Evolutionary conservation across 192 early-diverging fungal genomes (phyloP), one percentile per base, ranked within the genome.

Genomic region (Backusella luteola): DNA sequence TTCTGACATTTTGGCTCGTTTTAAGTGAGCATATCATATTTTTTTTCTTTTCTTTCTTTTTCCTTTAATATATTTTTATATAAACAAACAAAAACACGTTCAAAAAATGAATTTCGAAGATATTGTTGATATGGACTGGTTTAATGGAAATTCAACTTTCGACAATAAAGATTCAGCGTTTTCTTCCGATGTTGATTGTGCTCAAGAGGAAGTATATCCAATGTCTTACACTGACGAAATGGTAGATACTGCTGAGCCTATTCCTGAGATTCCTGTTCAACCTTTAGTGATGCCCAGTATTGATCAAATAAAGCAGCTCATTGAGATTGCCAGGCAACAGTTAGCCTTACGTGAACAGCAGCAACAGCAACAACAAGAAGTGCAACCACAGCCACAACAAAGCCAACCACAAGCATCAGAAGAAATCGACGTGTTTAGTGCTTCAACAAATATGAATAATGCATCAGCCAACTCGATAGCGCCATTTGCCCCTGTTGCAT

Each of bases 301-400:
- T 17, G 80, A 81, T 11, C 80, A 81, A 49, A 81, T 81, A 35
- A 81, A 77, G 34, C 80, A 78, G 21, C 73, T 81, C 9, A 81
- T 81, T 75, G 80, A 81, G 53, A 44, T 77, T 9, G 80, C 80
- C n/a, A 81, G 78, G 26, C 73, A 69, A 17, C 80, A 81, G 41
- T 63, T 81, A 8, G 80, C 80, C 36, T 68, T 81, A 52, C 76
- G 74, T 15, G 73, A 79, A 74, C 73, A 79, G 26, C 74, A 76
- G 15, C 70, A 71, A n/a, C 41, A 36, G 6, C 23, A 21, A 21
- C 53, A 59, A 3, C 1, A 59, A 59, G 21, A 9, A n/a, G n/a
- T n/a, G 21, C 53, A 59, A 59, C 53, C 53, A 26, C 53, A 59
- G n/a, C 56, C 21, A 12, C 56, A 63, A 29, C 56, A 63, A 26